phyloP scores from a whole-genome alignment of 805 yeast genomes.

The Saccharomycopsis fermentans region DNA sequence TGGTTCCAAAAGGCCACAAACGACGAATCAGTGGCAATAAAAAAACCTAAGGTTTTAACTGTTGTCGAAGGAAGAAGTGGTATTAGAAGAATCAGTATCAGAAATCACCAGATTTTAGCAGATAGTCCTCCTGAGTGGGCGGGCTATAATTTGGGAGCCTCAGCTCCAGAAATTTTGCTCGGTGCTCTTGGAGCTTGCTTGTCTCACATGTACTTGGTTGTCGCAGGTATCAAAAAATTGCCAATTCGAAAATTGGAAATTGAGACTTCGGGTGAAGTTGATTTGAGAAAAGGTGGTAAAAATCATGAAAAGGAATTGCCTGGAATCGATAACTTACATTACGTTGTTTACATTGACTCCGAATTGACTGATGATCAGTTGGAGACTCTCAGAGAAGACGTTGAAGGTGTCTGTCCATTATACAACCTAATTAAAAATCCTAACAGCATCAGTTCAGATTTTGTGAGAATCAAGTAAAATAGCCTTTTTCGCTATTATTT shows the following conservation, averaged over 20 bases:
- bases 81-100: slow-evolving; percentile 1
- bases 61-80: slow-evolving; percentile 8
- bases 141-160: slow-evolving; percentile 5
- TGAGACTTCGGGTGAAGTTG: slow-evolving; percentile 6
- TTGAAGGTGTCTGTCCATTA: slow-evolving; percentile 8
- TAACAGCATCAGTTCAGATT: not conserved
- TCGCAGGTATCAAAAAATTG: slow-evolving; percentile 3
- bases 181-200: slow-evolving; percentile 9
- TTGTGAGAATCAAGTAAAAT: not conserved
- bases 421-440: slow-evolving; percentile 5
- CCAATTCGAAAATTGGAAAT: slow-evolving; percentile 1
- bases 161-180: slow-evolving; percentile 6
- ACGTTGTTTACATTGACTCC: slow-evolving; percentile 5
- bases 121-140: slow-evolving; percentile 7
- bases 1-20: not conserved
- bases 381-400: not conserved
- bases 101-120: slow-evolving; percentile 5
- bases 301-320: slow-evolving; percentile 2
- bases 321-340: slow-evolving; percentile 6
- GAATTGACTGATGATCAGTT: slow-evolving; percentile 4
- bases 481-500: too few species aligned
- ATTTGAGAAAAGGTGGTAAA: slow-evolving; percentile 7
- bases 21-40: slow-evolving; percentile 1
- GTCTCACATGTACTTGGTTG: slow-evolving; percentile 7
- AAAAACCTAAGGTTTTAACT: slow-evolving; percentile 3